A percentile compares a stretch with the other conserved stretches of the same genome.
These are phyloP conservation scores for Aspergillus pseudoviridinutans DNA, from an alignment of 2,329 filamentous ascomycete genomes.

Conservation along the genomic window DNA sequence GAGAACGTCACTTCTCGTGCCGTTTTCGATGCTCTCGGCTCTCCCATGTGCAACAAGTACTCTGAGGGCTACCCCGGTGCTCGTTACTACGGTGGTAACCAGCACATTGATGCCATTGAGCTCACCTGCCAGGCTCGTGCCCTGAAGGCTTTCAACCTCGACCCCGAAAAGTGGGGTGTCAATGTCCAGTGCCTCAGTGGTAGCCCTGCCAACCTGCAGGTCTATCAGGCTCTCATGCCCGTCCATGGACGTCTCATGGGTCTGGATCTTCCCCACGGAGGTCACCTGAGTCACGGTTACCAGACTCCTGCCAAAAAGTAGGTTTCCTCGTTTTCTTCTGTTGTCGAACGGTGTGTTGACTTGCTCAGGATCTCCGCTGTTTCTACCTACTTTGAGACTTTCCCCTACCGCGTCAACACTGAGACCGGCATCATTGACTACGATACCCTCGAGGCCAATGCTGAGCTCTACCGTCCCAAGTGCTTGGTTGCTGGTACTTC, in stretches of 20 bases:
- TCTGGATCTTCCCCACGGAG: slow-evolving; percentile 91
- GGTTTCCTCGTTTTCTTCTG: slow-evolving; percentile 26
- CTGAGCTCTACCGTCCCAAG: slow-evolving; percentile 87
- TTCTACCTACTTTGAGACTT: slow-evolving; percentile 97
- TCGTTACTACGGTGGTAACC: slow-evolving; percentile 98
- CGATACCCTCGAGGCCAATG: slow-evolving; percentile 80
- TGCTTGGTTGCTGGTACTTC: slow-evolving; percentile 92
- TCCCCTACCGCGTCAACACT: slow-evolving; percentile 90
- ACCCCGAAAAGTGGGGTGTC: slow-evolving; percentile 90
- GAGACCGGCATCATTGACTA: slow-evolving; percentile 94
- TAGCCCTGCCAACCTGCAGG: slow-evolving; percentile 93
- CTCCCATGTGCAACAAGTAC: slow-evolving; percentile 98
- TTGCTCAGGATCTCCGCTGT: slow-evolving; percentile 78
- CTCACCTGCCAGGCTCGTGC: slow-evolving; percentile 91
- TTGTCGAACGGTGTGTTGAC: background rate
- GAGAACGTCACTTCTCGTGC: slow-evolving; percentile 99
- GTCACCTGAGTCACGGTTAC: slow-evolving; percentile 94
- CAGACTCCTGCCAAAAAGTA: slow-evolving; percentile 87
- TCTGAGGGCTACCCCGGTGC: slow-evolving; percentile 97
- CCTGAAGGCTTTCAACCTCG: slow-evolving; percentile 83
- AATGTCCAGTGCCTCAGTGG: slow-evolving; percentile 95
- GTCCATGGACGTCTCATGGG: slow-evolving; percentile 96
- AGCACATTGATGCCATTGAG: slow-evolving; percentile 97
- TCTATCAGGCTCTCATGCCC: slow-evolving; percentile 91
- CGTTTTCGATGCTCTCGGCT: slow-evolving; percentile 95